phyloP scores from a whole-genome alignment of 257 asterid species.

The Solanum pinnatisectum region DNA sequence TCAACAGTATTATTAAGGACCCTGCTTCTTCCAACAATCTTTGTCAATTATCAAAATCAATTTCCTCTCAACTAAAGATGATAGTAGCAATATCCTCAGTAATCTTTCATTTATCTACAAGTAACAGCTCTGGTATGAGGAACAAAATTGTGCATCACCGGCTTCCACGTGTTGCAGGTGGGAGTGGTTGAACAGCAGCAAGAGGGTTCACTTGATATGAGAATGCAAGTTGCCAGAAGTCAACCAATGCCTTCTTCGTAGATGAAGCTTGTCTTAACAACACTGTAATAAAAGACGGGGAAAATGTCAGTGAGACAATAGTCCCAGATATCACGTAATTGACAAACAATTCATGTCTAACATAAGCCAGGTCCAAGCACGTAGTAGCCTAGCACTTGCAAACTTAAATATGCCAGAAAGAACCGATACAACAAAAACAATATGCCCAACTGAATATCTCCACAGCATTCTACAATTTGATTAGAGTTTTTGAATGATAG shows the following conservation, averaged over 20 bases:
- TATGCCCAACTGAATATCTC: not conserved
- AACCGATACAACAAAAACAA: not conserved
- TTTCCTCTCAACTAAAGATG: not conserved
- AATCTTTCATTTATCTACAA: not conserved
- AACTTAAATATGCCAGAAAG: not conserved
- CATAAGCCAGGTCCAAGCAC: not conserved
- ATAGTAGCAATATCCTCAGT: not conserved
- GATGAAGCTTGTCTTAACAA: conserved; percentile 35
- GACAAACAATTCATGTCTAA: not conserved
- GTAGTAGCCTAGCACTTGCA: not conserved
- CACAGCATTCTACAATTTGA: not conserved
- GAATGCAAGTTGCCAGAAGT: conserved; percentile 87
- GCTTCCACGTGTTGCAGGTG: conserved; percentile 36
- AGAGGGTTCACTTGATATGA: conserved; percentile 94
- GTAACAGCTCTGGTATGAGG: not conserved
- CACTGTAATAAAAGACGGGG: conserved; percentile 26
- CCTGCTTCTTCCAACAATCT: not conserved
- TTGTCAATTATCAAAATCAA: not conserved
- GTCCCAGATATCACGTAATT: not conserved
- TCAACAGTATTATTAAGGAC: not conserved
- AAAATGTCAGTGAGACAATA: not conserved
- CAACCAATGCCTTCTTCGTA: conserved; percentile 46
- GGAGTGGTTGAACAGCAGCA: conserved; percentile 75
- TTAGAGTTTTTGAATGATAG: not conserved
- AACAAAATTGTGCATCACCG: conserved; percentile 16